Evolutionary conservation across 176 grass and related monocot genomes (phyloP), one percentile per base, ranked within the genome.

Genomic region (Alloteropsis semialata): DNA sequence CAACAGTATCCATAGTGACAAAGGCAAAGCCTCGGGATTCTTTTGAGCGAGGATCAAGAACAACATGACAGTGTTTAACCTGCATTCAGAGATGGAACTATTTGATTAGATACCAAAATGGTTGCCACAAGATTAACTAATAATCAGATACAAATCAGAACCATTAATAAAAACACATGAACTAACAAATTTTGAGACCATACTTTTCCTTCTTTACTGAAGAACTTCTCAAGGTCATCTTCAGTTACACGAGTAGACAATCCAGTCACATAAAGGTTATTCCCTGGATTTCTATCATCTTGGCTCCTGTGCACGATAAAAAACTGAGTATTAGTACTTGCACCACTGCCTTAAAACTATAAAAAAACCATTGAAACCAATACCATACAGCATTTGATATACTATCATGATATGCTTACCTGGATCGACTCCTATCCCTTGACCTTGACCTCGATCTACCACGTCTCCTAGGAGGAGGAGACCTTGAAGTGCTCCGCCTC

Each of bases 11-110:
- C 97, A 99, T 99, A 27, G 87, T 92, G 22, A 99, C 97, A 53
- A 99, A 99, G 7, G 89, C 97, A 89, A 99, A 99, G 10, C 97
- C 97, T 75, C 97, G 97, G 30, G 97, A 94, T 79, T 99, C 97
- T 72, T 90, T 96, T 5, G 91, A 76, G 25, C 97, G 89, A 82
- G 97, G 93, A 84, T 99, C 97, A 38, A 87, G 29, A 72, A 99
- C 93, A 43, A 96, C 92, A 84, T 94, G 79, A 80, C 97, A 99
- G 72, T 88, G 64, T 46, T 85, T 65, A 63, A 99, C 97, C 97
- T 99, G 72, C 73, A 84, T 63, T 48, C 27, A 46, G 29, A 14
- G 70, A 78, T 72, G 22, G 19, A 79, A 69, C 25, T 28, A 46
- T 67, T 78, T 73, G 69, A 42, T 5, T 36, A 74, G 34, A 51